Evolutionary conservation across 2,329 filamentous ascomycete species (phyloP), one percentile per base, ranked within the genome.

Genomic region (Fusarium fracticaudum): DNA sequence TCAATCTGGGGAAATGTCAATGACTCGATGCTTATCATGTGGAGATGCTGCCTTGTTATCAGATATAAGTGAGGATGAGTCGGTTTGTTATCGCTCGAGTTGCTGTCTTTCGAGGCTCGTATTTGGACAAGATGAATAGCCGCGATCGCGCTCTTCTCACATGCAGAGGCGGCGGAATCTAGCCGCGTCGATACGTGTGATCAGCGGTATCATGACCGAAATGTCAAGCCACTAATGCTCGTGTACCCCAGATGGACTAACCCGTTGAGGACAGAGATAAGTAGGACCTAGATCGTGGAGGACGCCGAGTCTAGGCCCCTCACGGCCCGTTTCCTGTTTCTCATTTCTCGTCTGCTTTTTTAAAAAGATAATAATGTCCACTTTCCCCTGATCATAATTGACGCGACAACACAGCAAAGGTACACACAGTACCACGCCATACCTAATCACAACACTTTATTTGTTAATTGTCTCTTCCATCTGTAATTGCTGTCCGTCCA

Each of bases 171-270:
- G 37, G 57, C 69, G 67, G 61, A 48, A 57, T 38, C 37, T 51
- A 70, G 48, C 72, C 71, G 71, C 71, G 60, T 58, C 12, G 12
- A 45, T 26, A 38, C 33, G n/a, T 38, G 17, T 22, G 66, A 70
- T 70, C 66, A 70, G 45, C 67, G 57, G 45, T 44, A 66, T 38
- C 48, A 60, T 59, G 45, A 64, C 55, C 31, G 12, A 63, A 68
- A 37, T 55, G 45, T 50, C 64, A 57, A 70, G 66, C 66, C 71
- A 48, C 66, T 73, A 67, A 48, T 31, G 22, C 29, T 47, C 41
- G 59, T 57, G 67, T 59, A 69, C 72, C 72, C 72, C 72, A 61
- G 72, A 63, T 38, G 35, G 57, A 66, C 72, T 74, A 74, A 57
- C 72, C 40, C 14, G 24, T 66, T 75, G 47, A 69, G 72, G 72